phyloP scores from a whole-genome alignment of 257 asterid species.

The Capsicum baccatum region DNA sequence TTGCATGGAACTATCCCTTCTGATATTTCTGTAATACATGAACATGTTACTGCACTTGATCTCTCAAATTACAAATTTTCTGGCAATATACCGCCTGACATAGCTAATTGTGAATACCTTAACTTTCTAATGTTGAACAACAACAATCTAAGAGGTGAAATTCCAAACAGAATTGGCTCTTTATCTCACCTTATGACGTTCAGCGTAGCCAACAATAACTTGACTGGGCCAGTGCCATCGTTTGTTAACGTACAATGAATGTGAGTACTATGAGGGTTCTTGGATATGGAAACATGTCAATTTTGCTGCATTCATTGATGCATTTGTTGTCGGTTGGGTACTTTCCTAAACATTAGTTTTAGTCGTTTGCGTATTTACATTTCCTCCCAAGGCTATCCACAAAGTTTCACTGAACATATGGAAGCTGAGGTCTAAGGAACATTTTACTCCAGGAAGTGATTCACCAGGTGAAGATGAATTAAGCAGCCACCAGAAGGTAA shows the following conservation, averaged over 20 bases:
- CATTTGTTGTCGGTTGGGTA: background rate
- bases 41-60: conserved; percentile 13
- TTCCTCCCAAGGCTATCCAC: background rate
- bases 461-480: background rate
- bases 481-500: background rate
- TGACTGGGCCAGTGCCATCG: background rate
- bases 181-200: background rate
- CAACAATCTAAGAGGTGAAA: conserved; percentile 30
- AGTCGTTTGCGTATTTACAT: background rate
- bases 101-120: conserved; percentile 28
- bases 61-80: conserved; percentile 36
- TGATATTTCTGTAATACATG: background rate
- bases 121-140: conserved; percentile 5
- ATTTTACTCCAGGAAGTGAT: background rate
- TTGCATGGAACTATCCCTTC: conserved; percentile 37
- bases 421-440: background rate
- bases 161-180: conserved; percentile 5
- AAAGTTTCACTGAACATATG: background rate
- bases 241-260: background rate
- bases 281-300: background rate
- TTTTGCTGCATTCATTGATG: background rate
- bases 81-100: conserved; percentile 32
- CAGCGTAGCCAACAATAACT: conserved; percentile 24
- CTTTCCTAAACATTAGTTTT: background rate
- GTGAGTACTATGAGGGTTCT: background rate